Evolutionary conservation across 2,329 filamentous ascomycete genomes (phyloP).

Genomic region (Falciphora oryzae): DNA sequence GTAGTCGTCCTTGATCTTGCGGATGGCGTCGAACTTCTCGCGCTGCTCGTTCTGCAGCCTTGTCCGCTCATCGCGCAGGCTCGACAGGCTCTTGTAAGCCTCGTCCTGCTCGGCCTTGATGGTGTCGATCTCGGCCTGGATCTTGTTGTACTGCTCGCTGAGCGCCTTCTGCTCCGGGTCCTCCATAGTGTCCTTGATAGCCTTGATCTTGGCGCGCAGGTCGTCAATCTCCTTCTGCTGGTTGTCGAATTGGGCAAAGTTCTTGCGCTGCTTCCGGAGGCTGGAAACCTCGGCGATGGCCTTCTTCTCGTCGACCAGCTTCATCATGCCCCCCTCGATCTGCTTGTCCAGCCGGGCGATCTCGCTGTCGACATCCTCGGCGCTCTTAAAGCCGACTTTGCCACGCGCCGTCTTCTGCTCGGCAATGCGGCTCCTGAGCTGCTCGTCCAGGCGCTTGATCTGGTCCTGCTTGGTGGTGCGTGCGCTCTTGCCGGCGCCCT

Average conservation of each 20-base stretch:
- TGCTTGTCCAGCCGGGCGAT: constrained; percentile 76
- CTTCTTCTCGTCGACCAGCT: constrained; percentile 97
- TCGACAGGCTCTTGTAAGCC: constrained; percentile 80
- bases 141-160: constrained; percentile 76
- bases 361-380: constrained; percentile 80
- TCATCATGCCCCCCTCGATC: constrained; percentile 86
- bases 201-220: constrained; percentile 78
- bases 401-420: constrained; percentile 83
- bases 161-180: constrained; percentile 87
- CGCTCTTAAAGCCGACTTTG: constrained; percentile 78
- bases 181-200: constrained; percentile 82
- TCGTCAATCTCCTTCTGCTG: constrained; percentile 86
- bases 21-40: constrained; percentile 75
- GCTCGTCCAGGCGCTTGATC: constrained; percentile 86
- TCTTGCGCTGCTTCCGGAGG: constrained; percentile 85
- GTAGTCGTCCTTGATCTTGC: constrained; percentile 85
- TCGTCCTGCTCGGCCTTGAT: constrained; percentile 92
- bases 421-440: constrained; percentile 74
- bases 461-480: constrained; percentile 76
- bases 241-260: constrained; percentile 78
- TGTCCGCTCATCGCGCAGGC: constrained; percentile 77
- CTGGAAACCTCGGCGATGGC: constrained; percentile 74
- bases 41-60: constrained; percentile 82
- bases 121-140: constrained; percentile 80
- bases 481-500: constrained; percentile 79